phyloP scores from a whole-genome alignment of 306 rosid genomes.

The Malus orientalis region DNA sequence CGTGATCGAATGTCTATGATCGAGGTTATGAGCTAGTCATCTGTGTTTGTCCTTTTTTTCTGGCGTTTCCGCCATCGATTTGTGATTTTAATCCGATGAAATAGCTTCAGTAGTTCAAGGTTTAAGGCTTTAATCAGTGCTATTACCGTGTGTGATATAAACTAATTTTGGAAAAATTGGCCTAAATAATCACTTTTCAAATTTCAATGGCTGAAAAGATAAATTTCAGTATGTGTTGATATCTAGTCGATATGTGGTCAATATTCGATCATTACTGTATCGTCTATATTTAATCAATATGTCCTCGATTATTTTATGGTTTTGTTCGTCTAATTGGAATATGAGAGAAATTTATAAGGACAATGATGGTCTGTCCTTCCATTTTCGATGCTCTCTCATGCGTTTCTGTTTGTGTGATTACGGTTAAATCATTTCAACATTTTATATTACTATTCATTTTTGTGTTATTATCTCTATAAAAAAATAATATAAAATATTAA shows the following conservation, averaged over 20 bases:
- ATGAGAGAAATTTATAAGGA: background rate
- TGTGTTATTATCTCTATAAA: too few species aligned
- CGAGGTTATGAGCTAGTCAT: background rate
- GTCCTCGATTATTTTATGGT: too few species aligned
- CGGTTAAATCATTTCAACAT: fast-evolving
- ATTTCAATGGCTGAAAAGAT: background rate
- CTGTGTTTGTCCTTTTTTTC: background rate
- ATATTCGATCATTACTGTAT: background rate
- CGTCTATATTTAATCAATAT: too few species aligned
- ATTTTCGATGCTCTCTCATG: fast-evolving
- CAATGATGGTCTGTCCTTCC: too few species aligned
- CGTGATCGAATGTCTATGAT: background rate
- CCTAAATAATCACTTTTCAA: background rate
- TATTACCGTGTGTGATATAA: background rate
- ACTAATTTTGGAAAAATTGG: background rate
- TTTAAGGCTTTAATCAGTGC: background rate
- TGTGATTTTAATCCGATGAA: background rate
- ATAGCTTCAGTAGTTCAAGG: background rate
- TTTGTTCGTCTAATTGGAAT: background rate
- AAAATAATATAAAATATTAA: too few species aligned
- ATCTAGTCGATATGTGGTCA: background rate
- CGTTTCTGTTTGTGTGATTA: too few species aligned
- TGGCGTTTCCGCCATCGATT: background rate
- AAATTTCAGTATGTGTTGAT: too few species aligned
- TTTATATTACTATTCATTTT: too few species aligned